Conservation (phyloP, 2,329 filamentous ascomycete species). For the Fusarium nematophilum region DNA sequence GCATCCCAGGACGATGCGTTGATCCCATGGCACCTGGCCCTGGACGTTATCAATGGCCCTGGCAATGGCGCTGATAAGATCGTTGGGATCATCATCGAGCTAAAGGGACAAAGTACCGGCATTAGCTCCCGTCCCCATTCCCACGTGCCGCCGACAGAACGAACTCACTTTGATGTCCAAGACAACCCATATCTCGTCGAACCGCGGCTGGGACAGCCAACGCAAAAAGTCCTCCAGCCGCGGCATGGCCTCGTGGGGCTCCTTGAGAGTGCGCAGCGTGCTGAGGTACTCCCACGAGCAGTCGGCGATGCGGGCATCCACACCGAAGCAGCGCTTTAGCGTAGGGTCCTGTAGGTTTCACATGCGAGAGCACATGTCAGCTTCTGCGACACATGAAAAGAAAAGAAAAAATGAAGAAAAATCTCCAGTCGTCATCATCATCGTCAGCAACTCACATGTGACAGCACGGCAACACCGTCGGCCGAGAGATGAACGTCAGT, state of each 20-base stretch:
- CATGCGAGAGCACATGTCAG: constrained; percentile 16
- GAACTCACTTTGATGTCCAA: constrained; percentile 84
- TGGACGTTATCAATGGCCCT: constrained; percentile 68
- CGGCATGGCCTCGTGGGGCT: constrained; percentile 79
- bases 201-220: constrained; percentile 73
- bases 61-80: constrained; percentile 77
- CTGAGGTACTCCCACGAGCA: constrained; percentile 81
- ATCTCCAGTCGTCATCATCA: too few species aligned
- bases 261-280: constrained; percentile 72
- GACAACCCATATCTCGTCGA: constrained; percentile 80
- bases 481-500: constrained; percentile 87
- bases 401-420: too few species aligned
- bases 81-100: constrained; percentile 76
- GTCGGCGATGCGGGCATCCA: constrained; percentile 77
- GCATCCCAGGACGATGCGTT: constrained; percentile 81
- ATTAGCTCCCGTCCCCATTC: constrained; percentile 21
- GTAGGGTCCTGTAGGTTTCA: constrained; percentile 69
- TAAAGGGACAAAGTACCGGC: constrained; percentile 50
- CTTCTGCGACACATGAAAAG: not conserved
- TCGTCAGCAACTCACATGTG: constrained; percentile 69
- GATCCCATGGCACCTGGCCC: constrained; percentile 70
- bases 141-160: constrained; percentile 2
- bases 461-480: constrained; percentile 87
- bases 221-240: constrained; percentile 78
- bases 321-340: constrained; percentile 84